Conservation (phyloP, 805 yeast species). For the Nakazawaea siamensis region DNA sequence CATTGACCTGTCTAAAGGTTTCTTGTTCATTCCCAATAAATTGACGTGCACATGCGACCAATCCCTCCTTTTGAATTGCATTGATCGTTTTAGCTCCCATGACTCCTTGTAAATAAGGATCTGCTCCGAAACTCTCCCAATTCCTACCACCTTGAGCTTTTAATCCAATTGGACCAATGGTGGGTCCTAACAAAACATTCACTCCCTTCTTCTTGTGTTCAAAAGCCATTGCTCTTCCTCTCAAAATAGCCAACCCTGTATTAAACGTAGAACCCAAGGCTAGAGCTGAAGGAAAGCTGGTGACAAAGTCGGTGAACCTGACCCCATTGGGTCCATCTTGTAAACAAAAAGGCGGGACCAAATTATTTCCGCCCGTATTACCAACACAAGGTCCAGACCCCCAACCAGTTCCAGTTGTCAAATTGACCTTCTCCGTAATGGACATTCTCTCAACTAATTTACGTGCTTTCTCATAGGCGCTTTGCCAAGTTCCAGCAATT, state of each 20-base stretch:
- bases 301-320: conserved; percentile 44
- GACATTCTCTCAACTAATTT: conserved; percentile 47
- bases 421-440: conserved; percentile 48
- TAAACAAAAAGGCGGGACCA: conserved; percentile 37
- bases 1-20: conserved; percentile 46
- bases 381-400: conserved; percentile 59
- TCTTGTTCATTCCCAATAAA: conserved; percentile 57
- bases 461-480: conserved; percentile 49
- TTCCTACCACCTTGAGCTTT: conserved; percentile 57
- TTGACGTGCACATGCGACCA: conserved; percentile 45
- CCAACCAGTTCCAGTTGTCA: conserved; percentile 65
- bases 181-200: conserved; percentile 46
- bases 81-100: conserved; percentile 42
- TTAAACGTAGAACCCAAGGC: conserved; percentile 53
- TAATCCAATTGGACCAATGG: conserved; percentile 49
- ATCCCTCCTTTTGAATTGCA: conserved; percentile 51
- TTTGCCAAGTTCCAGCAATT: conserved; percentile 42
- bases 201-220: conserved; percentile 47
- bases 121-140: conserved; percentile 57
- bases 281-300: conserved; percentile 49
- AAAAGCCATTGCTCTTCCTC: conserved; percentile 50
- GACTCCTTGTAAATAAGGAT: conserved; percentile 50
- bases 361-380: conserved; percentile 38
- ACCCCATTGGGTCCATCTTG: conserved; percentile 61
- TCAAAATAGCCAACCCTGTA: conserved; percentile 35